Percentiles rank a stretch among this genome's conserved stretches.
These are phyloP conservation scores for Trichoderma breve DNA, from an alignment of 2,329 filamentous ascomycete species.

Conservation along the genomic window DNA sequence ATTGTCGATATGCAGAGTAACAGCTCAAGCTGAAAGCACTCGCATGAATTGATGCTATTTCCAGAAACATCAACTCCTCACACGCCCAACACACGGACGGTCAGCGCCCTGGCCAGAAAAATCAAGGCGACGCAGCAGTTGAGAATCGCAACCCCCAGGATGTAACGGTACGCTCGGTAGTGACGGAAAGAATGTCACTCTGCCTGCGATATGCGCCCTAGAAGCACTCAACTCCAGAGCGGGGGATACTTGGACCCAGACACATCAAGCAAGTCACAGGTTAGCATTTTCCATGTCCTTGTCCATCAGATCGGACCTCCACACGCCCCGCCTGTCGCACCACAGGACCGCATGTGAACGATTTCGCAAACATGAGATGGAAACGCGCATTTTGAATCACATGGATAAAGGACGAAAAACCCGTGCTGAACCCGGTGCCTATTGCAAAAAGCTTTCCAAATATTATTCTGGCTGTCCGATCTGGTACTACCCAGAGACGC, in stretches of 20 bases:
- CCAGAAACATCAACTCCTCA: neutral
- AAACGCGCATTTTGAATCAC: neutral
- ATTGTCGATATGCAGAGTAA: neutral
- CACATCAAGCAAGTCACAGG: neutral
- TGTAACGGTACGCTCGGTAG: constrained; percentile 13
- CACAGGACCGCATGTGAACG: neutral
- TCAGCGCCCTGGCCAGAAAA: neutral
- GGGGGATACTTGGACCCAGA: neutral
- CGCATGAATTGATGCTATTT: neutral
- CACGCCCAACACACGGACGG: neutral
- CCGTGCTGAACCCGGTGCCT: neutral
- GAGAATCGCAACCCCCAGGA: neutral
- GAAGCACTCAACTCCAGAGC: neutral
- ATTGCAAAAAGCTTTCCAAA: neutral
- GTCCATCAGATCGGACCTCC: neutral
- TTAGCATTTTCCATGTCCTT: neutral
- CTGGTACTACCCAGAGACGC: neutral
- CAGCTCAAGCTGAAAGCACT: neutral
- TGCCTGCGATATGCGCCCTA: neutral
- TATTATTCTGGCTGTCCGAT: neutral
- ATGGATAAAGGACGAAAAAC: neutral
- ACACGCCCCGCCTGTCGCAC: neutral
- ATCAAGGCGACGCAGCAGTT: neutral
- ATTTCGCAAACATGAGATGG: neutral
- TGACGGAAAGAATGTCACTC: constrained; percentile 8